A percentile compares a stretch with the other conserved stretches of the same genome.
Evolutionary conservation across 2,329 filamentous ascomycete genomes (phyloP).

Genomic region (Westerdykella aurantiaca): DNA sequence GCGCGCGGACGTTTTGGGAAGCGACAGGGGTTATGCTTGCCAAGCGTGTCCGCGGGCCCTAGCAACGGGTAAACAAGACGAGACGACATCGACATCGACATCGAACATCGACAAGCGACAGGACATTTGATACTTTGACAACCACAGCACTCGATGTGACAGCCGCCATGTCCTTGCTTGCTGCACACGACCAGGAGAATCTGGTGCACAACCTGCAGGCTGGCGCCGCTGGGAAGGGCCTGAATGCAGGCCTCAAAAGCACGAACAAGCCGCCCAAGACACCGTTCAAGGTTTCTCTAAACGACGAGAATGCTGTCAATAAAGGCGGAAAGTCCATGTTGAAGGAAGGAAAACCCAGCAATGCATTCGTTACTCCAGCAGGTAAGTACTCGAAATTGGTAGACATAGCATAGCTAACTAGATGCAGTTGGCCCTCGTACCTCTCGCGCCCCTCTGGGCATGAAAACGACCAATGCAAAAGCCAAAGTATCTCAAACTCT

Average conservation of each 20-base stretch:
- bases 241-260: conserved; percentile 59
- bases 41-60: conserved; percentile 10
- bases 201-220: conserved; percentile 69
- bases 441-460: conserved; percentile 70
- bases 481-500: conserved; percentile 61
- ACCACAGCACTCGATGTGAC: conserved; percentile 25
- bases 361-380: conserved; percentile 71
- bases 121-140: conserved; percentile 10
- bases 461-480: conserved; percentile 96
- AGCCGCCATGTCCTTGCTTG: conserved; percentile 59
- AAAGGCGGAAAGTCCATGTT: conserved; percentile 56
- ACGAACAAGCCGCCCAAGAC: conserved; percentile 71
- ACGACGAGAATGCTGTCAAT: conserved; percentile 77
- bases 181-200: conserved; percentile 80
- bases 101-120: conserved; percentile 9
- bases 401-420: not conserved
- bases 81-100: conserved; percentile 6
- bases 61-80: conserved; percentile 30
- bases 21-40: conserved; percentile 8
- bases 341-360: conserved; percentile 52
- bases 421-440: conserved; percentile 52
- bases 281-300: conserved; percentile 67
- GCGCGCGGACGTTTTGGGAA: conserved; percentile 3
- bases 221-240: conserved; percentile 63
- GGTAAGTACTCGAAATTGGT: conserved; percentile 49